Percentiles rank a stretch among this genome's conserved stretches.
Conservation (phyloP, 2,329 filamentous ascomycete genomes). For the Penicillium sp. region DNA sequence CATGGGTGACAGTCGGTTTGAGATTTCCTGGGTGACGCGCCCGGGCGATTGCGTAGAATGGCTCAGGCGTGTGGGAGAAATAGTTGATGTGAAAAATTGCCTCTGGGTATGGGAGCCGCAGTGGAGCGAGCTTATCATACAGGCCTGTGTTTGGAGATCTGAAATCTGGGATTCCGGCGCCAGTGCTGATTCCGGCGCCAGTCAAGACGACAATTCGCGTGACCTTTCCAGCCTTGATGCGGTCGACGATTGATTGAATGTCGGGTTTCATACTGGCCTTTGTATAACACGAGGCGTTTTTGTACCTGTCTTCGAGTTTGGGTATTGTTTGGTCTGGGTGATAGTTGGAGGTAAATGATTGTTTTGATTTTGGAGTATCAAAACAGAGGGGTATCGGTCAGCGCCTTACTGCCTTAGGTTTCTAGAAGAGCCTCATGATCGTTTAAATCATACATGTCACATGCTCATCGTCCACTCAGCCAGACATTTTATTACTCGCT, state of each 20-base stretch:
- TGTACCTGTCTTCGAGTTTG: background rate
- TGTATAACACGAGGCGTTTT: background rate
- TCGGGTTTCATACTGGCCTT: background rate
- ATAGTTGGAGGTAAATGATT: background rate
- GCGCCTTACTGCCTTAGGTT: background rate
- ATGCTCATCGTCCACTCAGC: background rate
- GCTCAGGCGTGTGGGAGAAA: conserved; percentile 73
- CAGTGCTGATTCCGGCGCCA: conserved; percentile 69
- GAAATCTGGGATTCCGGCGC: conserved; percentile 75
- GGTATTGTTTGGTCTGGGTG: background rate
- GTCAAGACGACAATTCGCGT: conserved; percentile 36
- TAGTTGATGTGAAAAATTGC: conserved; percentile 84
- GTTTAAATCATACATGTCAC: background rate
- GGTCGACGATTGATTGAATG: conserved; percentile 13
- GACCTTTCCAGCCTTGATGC: conserved; percentile 17
- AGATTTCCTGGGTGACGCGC: conserved; percentile 86
- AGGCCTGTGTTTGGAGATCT: conserved; percentile 80
- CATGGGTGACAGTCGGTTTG: conserved; percentile 77
- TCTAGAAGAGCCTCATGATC: background rate
- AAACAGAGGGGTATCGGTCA: background rate
- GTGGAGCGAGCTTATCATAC: conserved; percentile 76
- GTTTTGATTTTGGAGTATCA: background rate
- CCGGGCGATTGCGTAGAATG: conserved; percentile 81
- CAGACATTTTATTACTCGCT: conserved; percentile 10
- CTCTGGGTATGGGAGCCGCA: conserved; percentile 78